A percentile compares a stretch with the other conserved stretches of the same genome.
Evolutionary conservation across 306 rosid species (phyloP).

Genomic region (Heteromeles arbutifolia): DNA sequence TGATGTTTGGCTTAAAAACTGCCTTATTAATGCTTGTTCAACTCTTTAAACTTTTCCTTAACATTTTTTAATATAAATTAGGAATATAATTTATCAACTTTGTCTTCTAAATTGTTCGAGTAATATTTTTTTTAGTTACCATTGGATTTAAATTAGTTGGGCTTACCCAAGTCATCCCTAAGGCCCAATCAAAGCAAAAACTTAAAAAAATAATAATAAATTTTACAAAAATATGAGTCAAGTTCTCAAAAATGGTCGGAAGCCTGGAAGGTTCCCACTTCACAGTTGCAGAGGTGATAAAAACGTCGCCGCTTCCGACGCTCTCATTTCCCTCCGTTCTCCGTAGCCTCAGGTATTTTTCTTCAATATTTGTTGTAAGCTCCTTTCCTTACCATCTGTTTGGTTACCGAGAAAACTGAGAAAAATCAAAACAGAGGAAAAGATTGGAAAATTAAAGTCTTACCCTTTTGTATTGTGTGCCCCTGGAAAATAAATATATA

Average conservation of each 20-base stretch:
- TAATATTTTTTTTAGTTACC: not conserved
- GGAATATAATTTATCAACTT: too few species aligned
- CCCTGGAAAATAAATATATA: not conserved
- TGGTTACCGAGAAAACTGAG: not conserved
- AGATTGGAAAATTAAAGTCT: not conserved
- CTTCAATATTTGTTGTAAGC: not conserved
- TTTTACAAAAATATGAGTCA: not conserved
- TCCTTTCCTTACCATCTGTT: not conserved
- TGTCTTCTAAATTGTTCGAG: too few species aligned
- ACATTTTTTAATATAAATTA: too few species aligned
- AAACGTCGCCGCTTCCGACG: too few species aligned
- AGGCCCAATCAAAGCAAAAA: not conserved
- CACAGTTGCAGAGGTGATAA: too few species aligned
- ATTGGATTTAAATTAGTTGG: not conserved
- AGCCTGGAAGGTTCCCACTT: too few species aligned
- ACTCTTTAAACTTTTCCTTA: too few species aligned
- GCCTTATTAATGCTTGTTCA: too few species aligned
- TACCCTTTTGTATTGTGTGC: not conserved
- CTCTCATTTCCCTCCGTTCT: too few species aligned
- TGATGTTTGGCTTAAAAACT: too few species aligned
- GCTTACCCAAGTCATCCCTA: not conserved
- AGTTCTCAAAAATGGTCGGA: not conserved
- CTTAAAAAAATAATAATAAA: too few species aligned
- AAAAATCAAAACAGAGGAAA: not conserved
- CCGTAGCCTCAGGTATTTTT: not conserved